phyloP scores from a whole-genome alignment of 768 basidiomycete species.

The Scleroderma bovista region DNA sequence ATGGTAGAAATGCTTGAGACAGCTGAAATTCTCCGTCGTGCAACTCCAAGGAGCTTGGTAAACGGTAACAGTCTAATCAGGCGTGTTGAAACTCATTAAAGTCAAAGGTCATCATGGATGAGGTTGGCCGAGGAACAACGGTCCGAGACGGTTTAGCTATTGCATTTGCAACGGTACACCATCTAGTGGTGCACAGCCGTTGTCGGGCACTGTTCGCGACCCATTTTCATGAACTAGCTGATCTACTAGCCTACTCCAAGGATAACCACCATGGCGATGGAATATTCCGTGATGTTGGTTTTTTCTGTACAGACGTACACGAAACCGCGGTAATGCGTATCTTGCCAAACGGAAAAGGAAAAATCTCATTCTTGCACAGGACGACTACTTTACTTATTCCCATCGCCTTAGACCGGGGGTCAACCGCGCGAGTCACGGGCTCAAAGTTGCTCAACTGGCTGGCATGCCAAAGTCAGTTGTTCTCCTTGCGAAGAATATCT shows the following conservation, averaged over 20 bases:
- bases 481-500: constrained; percentile 50
- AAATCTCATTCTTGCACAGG: constrained; percentile 35
- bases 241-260: constrained; percentile 65
- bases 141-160: constrained; percentile 90
- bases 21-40: constrained; percentile 79
- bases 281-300: constrained; percentile 59
- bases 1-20: constrained; percentile 99
- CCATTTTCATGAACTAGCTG: constrained; percentile 93
- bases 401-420: constrained; percentile 78
- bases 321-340: constrained; percentile 58
- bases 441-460: constrained; percentile 85
- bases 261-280: constrained; percentile 36
- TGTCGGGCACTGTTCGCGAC: constrained; percentile 94
- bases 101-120: constrained; percentile 94
- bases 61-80: constrained; percentile 17
- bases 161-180: constrained; percentile 85
- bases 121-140: constrained; percentile 96
- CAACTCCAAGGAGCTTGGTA: constrained; percentile 80
- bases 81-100: constrained; percentile 1
- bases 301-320: constrained; percentile 87
- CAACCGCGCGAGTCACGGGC: constrained; percentile 85
- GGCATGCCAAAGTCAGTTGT: constrained; percentile 70
- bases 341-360: not conserved
- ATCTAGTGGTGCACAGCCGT: constrained; percentile 63
- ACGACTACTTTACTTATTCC: constrained; percentile 76